phyloP scores from a whole-genome alignment of 2,329 filamentous ascomycete genomes.

The Neurospora sp. region DNA sequence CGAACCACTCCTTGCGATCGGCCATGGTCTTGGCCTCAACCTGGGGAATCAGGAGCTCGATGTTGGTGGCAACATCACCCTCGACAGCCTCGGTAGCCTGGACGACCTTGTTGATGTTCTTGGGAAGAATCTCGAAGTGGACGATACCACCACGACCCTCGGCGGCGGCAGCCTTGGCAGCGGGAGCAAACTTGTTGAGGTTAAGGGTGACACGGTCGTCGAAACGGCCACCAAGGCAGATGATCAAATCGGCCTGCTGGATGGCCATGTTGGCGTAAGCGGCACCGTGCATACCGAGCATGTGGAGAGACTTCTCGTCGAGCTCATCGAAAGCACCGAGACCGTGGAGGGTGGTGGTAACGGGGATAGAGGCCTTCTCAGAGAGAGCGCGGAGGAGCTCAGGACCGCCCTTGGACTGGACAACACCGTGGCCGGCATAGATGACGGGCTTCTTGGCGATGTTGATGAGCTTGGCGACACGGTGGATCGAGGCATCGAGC shows the following conservation, averaged over 20 bases:
- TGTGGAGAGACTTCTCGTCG: conserved; percentile 88
- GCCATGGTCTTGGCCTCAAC: conserved; percentile 51
- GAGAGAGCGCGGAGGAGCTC: conserved; percentile 74
- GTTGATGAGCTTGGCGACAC: conserved; percentile 77
- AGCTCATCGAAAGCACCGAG: conserved; percentile 89
- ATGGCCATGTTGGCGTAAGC: conserved; percentile 98
- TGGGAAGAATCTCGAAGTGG: conserved; percentile 97
- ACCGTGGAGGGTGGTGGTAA: conserved; percentile 91
- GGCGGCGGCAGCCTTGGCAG: conserved; percentile 71
- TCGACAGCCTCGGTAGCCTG: conserved; percentile 93
- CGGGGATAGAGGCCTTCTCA: conserved; percentile 84
- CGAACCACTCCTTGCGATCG: conserved; percentile 77
- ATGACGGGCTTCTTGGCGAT: conserved; percentile 88
- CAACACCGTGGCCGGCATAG: conserved; percentile 86
- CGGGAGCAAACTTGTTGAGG: conserved; percentile 79
- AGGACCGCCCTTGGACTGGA: conserved; percentile 70
- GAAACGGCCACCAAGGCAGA: conserved; percentile 87
- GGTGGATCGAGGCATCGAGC: conserved; percentile 61
- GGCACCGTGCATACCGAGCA: conserved; percentile 97
- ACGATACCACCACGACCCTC: conserved; percentile 89
- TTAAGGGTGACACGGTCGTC: conserved; percentile 88
- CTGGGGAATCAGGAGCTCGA: conserved; percentile 64
- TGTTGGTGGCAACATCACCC: conserved; percentile 78
- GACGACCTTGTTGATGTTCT: conserved; percentile 99
- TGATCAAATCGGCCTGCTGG: conserved; percentile 91